Evolutionary conservation across 2,329 filamentous ascomycete species (phyloP).

Genomic region (Chrysosporium queenslandicum): DNA sequence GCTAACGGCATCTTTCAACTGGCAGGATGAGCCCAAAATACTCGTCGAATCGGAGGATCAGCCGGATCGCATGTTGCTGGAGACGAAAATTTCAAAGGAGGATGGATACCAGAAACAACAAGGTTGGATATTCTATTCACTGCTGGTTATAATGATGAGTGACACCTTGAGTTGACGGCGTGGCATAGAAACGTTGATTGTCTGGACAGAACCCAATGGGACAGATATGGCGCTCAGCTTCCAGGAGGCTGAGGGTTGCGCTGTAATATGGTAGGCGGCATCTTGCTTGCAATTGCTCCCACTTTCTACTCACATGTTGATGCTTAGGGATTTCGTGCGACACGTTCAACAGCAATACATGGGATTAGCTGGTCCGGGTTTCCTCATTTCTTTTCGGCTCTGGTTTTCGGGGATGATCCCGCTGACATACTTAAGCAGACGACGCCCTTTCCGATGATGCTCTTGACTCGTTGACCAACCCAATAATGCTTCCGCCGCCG

Average conservation of each 20-base stretch:
- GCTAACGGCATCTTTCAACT: slow-evolving; percentile 38
- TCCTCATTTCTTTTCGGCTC: slow-evolving; percentile 15
- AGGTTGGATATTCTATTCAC: slow-evolving; percentile 45
- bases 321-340: slow-evolving; percentile 75
- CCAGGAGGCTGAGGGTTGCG: slow-evolving; percentile 90
- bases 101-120: slow-evolving; percentile 98
- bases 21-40: slow-evolving; percentile 71
- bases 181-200: slow-evolving; percentile 76
- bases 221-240: slow-evolving; percentile 98
- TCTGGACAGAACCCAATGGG: slow-evolving; percentile 88
- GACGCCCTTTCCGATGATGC: slow-evolving; percentile 83
- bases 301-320: slow-evolving; percentile 3
- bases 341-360: slow-evolving; percentile 68
- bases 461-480: slow-evolving; percentile 57
- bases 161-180: slow-evolving; percentile 18
- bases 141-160: slow-evolving; percentile 16
- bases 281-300: slow-evolving; percentile 14
- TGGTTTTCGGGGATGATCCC: neutral
- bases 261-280: slow-evolving; percentile 67
- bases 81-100: slow-evolving; percentile 83
- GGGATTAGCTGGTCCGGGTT: slow-evolving; percentile 53
- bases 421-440: slow-evolving; percentile 42
- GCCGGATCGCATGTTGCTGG: slow-evolving; percentile 68
- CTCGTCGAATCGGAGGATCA: slow-evolving; percentile 90
- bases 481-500: slow-evolving; percentile 65